phyloP scores from a whole-genome alignment of 257 asterid species.

The Schizonepeta tenuifolia region DNA sequence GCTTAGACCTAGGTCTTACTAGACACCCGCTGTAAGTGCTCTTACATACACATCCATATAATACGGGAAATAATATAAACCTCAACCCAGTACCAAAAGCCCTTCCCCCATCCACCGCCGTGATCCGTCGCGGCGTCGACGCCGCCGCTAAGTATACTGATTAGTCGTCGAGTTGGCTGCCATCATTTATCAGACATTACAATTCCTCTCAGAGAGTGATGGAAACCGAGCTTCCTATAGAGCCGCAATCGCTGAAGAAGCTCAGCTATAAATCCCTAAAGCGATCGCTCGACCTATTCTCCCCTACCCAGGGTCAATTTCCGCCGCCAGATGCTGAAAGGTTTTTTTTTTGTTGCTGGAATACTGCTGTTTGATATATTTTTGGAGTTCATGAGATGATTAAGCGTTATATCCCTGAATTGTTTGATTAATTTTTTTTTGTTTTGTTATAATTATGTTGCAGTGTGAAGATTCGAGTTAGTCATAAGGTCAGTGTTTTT shows the following conservation, averaged over 20 bases:
- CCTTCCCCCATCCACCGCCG: constrained; percentile 21
- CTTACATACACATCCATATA: too few species aligned
- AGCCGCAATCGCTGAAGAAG: constrained; percentile 94
- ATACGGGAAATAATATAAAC: constrained; percentile 6
- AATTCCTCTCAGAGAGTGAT: constrained; percentile 35
- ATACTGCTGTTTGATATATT: constrained; percentile 1
- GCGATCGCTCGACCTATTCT: constrained; percentile 89
- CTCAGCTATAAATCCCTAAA: constrained; percentile 81
- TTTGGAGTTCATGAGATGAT: constrained; percentile 11
- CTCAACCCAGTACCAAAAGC: constrained; percentile 22
- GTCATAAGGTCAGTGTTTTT: constrained; percentile 66
- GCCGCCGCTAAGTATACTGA: background rate
- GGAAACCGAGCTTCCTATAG: constrained; percentile 77
- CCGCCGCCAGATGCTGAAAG: constrained; percentile 85
- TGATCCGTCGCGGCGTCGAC: constrained; percentile 18
- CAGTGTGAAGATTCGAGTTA: constrained; percentile 93
- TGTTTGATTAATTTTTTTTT: background rate
- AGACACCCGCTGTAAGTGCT: too few species aligned
- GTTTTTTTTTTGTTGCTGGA: constrained; percentile 36
- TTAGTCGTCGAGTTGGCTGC: background rate
- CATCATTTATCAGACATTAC: background rate
- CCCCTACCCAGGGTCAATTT: constrained; percentile 75
- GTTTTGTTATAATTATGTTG: constrained; percentile 24
- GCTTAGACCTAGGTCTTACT: too few species aligned
- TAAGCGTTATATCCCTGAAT: background rate